These are phyloP conservation scores for Jaenimonas drosophilae DNA, from an alignment of 208 protist species.

Conservation along the genomic window DNA sequence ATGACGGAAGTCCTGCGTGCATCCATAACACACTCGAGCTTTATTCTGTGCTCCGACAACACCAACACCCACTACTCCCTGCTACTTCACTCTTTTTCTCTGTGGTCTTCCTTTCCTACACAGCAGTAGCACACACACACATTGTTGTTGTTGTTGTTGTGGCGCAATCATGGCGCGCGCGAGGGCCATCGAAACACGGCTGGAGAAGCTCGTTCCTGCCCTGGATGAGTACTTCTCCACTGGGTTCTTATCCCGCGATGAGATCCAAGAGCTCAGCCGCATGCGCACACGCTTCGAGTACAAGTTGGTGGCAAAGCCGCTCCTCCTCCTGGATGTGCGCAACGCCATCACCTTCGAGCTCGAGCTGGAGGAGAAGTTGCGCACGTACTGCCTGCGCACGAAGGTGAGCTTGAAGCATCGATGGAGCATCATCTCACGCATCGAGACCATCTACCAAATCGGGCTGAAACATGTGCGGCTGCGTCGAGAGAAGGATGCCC, in stretches of 20 bases:
- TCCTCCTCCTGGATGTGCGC: constrained; percentile 78
- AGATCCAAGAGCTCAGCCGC: constrained; percentile 55
- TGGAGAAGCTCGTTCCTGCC: constrained; percentile 77
- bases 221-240: constrained; percentile 81
- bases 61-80: constrained; percentile 1
- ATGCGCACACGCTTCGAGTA: constrained; percentile 80
- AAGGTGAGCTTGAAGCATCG: constrained; percentile 72
- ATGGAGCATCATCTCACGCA: constrained; percentile 69
- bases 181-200: constrained; percentile 77
- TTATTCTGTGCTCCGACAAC: no score
- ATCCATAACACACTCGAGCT: no score
- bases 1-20: no score
- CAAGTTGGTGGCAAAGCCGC: constrained; percentile 75
- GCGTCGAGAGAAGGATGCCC: constrained; percentile 28
- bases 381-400: constrained; percentile 44
- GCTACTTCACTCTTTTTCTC: background rate
- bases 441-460: constrained; percentile 77
- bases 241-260: constrained; percentile 63
- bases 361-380: constrained; percentile 51
- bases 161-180: constrained; percentile 53
- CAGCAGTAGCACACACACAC: constrained; percentile 4
- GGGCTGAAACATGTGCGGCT: constrained; percentile 64
- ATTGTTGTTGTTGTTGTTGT: constrained; percentile 1
- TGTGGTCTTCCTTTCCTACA: background rate
- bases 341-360: constrained; percentile 68